Conservation (phyloP, 805 yeast species). For the Zygoascus biomembranicola region DNA sequence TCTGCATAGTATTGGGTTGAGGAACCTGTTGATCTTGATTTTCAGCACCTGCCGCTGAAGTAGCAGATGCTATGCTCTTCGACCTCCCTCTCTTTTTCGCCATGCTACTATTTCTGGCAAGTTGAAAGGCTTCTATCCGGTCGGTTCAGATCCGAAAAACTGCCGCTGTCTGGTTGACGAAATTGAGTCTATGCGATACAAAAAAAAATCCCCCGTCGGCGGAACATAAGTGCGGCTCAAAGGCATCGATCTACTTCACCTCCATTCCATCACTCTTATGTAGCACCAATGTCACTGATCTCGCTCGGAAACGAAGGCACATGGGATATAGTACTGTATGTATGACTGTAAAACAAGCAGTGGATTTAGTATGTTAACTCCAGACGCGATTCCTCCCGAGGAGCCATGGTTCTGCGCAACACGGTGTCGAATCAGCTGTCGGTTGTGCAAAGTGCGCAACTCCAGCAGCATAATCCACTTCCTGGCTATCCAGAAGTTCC, state of each 20-base stretch:
- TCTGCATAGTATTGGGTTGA: not conserved
- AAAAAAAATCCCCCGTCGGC: no score
- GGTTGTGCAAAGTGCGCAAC: conserved; percentile 4
- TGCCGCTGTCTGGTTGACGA: no score
- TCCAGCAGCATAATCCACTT: not conserved
- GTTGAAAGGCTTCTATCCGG: no score
- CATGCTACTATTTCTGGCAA: not conserved
- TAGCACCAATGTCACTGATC: conserved; percentile 9
- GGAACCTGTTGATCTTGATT: not conserved
- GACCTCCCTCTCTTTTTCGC: not conserved
- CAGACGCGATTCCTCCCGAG: conserved; percentile 10
- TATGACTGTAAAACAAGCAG: not conserved
- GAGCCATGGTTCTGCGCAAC: conserved; percentile 16
- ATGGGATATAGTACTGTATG: conserved; percentile 17
- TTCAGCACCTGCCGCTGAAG: no score
- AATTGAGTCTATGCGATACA: no score
- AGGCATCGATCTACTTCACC: no score
- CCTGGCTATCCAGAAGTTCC: not conserved
- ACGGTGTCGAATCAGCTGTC: conserved; percentile 10
- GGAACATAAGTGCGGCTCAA: no score
- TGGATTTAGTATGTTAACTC: not conserved
- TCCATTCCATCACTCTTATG: not conserved
- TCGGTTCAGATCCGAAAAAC: no score
- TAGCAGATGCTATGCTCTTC: not conserved
- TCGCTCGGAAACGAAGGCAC: conserved; percentile 5